phyloP scores from a whole-genome alignment of 2,329 filamentous ascomycete genomes.

The Biscogniauxia sp. region DNA sequence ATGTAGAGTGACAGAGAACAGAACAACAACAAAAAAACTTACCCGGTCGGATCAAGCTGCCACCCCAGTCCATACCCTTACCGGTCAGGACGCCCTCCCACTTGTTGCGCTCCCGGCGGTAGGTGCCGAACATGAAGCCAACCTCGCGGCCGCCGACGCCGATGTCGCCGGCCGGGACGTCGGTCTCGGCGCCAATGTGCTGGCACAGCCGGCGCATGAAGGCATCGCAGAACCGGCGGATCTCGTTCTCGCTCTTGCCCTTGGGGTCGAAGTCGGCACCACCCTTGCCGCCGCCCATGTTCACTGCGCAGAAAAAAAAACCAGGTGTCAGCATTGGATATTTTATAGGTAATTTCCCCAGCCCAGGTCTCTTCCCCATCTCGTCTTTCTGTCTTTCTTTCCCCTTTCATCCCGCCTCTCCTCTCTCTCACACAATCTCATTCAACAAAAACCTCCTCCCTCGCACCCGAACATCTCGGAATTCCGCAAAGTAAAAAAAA shows the following conservation, averaged over 20 bases:
- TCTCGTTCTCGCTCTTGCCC: slow-evolving; percentile 96
- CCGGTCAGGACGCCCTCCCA: slow-evolving; percentile 97
- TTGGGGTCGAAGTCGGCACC: slow-evolving; percentile 98
- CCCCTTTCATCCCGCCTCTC: no score
- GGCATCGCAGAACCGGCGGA: slow-evolving; percentile 90
- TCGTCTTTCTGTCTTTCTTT: no score
- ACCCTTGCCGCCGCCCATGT: slow-evolving; percentile 97
- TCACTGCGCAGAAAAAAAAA: slow-evolving; percentile 49
- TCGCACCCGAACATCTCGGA: no score
- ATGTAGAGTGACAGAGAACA: background rate
- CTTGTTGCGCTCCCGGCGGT: slow-evolving; percentile 81
- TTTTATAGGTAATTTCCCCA: no score
- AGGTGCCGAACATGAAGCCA: slow-evolving; percentile 91
- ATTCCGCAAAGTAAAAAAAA: background rate
- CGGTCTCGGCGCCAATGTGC: slow-evolving; percentile 94
- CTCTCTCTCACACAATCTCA: no score
- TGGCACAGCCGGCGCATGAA: slow-evolving; percentile 96
- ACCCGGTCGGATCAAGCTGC: slow-evolving; percentile 82
- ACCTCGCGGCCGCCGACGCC: slow-evolving; percentile 91
- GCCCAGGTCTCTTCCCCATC: no score
- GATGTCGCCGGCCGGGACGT: slow-evolving; percentile 96
- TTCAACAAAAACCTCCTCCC: no score
- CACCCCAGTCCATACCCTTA: slow-evolving; percentile 92
- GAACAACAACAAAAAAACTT: slow-evolving; percentile 17
- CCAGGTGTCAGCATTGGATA: slow-evolving; percentile 18